Percentiles rank a stretch among this genome's conserved stretches.
These are phyloP conservation scores for Anthracocystis walkeri DNA, from an alignment of 1,284 basidiomycete species.

Conservation along the genomic window DNA sequence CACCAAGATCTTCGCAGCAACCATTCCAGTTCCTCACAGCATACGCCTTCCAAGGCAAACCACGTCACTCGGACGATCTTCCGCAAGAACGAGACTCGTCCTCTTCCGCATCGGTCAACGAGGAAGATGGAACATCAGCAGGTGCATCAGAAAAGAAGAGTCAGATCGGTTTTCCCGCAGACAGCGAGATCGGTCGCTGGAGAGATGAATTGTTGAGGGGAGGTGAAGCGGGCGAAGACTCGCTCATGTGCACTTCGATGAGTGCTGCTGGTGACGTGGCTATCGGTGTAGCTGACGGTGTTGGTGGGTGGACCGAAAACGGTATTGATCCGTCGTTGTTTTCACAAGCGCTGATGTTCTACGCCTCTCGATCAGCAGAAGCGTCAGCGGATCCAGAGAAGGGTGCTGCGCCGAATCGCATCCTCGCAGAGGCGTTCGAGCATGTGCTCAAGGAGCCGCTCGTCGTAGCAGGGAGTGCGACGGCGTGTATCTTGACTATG, in stretches of 20 bases:
- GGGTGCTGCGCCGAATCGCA: conserved; percentile 70
- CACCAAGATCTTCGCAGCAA: conserved; percentile 27
- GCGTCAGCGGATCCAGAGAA: conserved; percentile 18
- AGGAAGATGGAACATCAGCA: conserved; percentile 24
- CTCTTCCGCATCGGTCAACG: conserved; percentile 22
- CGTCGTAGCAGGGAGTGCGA: conserved; percentile 85
- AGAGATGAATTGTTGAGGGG: conserved; percentile 74
- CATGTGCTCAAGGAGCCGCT: conserved; percentile 78
- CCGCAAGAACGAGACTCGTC: conserved; percentile 30
- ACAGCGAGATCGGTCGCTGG: conserved; percentile 80
- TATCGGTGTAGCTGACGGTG: conserved; percentile 79
- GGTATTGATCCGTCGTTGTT: conserved; percentile 86
- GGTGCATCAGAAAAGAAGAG: conserved; percentile 26
- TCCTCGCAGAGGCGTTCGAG: conserved; percentile 79
- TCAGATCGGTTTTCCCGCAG: conserved; percentile 75
- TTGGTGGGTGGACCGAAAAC: conserved; percentile 79
- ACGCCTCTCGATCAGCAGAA: conserved; percentile 74
- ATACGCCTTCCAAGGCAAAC: conserved; percentile 82
- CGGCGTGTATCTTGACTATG: conserved; percentile 82
- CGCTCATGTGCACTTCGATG: conserved; percentile 75
- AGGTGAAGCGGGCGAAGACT: conserved; percentile 72
- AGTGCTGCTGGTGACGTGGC: conserved; percentile 76
- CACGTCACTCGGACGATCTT: conserved; percentile 68
- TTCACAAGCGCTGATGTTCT: conserved; percentile 78
- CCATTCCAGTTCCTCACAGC: conserved; percentile 79